Evolutionary conservation across 2,329 filamentous ascomycete species (phyloP).

Genomic region (Pyrenochaeta sp.): DNA sequence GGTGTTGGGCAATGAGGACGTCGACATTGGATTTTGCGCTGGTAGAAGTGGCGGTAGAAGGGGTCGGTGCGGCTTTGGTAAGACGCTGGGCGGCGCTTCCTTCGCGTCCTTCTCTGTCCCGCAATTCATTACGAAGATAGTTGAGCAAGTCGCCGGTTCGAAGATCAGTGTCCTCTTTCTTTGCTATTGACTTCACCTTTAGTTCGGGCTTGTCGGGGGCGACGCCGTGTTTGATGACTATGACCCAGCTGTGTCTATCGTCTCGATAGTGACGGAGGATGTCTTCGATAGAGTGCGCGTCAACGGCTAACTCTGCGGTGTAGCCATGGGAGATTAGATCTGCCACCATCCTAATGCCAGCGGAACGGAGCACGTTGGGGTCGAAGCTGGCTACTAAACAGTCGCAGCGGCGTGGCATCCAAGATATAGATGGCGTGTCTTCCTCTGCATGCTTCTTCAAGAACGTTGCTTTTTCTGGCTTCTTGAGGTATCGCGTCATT

Average conservation of each 20-base stretch:
- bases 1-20: slow-evolving; percentile 82
- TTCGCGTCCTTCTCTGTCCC: slow-evolving; percentile 75
- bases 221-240: slow-evolving; percentile 83
- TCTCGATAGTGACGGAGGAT: slow-evolving; percentile 78
- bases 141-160: slow-evolving; percentile 74
- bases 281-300: slow-evolving; percentile 81
- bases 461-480: slow-evolving; percentile 59
- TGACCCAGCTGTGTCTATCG: slow-evolving; percentile 83
- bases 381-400: slow-evolving; percentile 91
- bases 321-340: slow-evolving; percentile 84
- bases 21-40: slow-evolving; percentile 72
- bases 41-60: slow-evolving; percentile 24
- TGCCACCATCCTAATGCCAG: slow-evolving; percentile 79
- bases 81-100: slow-evolving; percentile 52
- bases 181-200: slow-evolving; percentile 80
- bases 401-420: slow-evolving; percentile 71
- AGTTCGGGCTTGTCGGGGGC: slow-evolving; percentile 63
- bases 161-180: slow-evolving; percentile 80
- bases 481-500: slow-evolving; percentile 63
- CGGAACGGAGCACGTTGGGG: slow-evolving; percentile 74
- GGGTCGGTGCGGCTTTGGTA: slow-evolving; percentile 28
- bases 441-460: slow-evolving; percentile 77
- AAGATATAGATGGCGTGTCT: slow-evolving; percentile 44
- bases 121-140: slow-evolving; percentile 83
- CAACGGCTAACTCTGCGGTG: slow-evolving; percentile 85